Evolutionary conservation across 208 protist species (phyloP), one percentile per base, ranked within the genome.

Genomic region (Porcisia deanei): DNA sequence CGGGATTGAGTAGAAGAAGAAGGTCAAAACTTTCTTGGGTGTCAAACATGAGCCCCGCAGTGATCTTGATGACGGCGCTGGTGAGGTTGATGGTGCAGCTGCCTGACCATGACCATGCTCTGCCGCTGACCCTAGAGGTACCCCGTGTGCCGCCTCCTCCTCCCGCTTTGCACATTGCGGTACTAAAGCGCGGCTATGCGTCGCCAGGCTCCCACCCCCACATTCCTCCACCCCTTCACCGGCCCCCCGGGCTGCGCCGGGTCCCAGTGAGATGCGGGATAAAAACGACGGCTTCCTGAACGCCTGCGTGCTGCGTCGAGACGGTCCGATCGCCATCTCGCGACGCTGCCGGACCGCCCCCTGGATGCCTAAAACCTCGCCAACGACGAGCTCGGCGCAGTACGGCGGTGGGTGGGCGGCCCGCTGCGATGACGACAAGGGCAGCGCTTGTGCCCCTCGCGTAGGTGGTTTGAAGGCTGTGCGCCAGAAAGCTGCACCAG

Each of bases 341-440:
- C 14, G 43, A 5, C 61, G 80, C 43, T 70, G 71, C 39, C 65
- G 71, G 14, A 66, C 49, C 43, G 72, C 72, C 63, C 37, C 20
- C 74, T 90, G 82, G 60, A 94, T 69, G 0, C 76, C 64, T 16
- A 72, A 14, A 9, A 89, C 10, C 47, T 88, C 85, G 37, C 91
- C 88, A 16, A 95, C 65, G 16, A 95, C 70, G 8, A 95, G 57
- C 59, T 92, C 86, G 4, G 88, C 83, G 67, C 77, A 87, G 22
- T 25, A 65, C 22, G 83, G 80, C 45, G 79, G 83, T 37, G 69
- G 37, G 18, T n/a, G 12, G 39, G 49, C n/a, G 8, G 73, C 55
- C 41, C 69, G 41, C 1, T 49, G 25, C 3, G 34, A 30, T 7
- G 71, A 30, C 20, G 69, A 30, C 3, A 25, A 10, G 16, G 25